Evolutionary conservation across 768 basidiomycete genomes (phyloP), one percentile per base, ranked within the genome.

Genomic region (Filobasidium wieringae): DNA sequence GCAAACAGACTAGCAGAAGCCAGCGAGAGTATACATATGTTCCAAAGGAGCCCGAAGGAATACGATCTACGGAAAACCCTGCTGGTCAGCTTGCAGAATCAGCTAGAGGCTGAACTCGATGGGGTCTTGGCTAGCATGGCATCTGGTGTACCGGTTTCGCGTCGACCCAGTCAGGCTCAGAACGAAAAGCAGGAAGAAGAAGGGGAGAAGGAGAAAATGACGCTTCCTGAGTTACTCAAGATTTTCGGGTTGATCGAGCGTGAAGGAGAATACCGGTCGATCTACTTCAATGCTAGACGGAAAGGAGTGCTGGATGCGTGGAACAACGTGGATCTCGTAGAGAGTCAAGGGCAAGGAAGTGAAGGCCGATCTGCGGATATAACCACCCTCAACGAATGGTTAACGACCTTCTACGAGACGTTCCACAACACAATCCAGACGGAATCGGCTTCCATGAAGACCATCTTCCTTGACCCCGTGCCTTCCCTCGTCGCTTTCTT

Each of bases 1-100:
- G 92, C 92, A n/a, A 85, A 87, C 62, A 78, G 93, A 59, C 76
- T 99, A 11, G 85, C 84, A 0, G 93, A 96, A 64, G 93, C 95
- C 2, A 84, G 79, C 66, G 84, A 83, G 69, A 85, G 84, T 66
- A 86, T 99, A 84, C 80, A 86, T 30, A 87, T 92, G 43, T 96
- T 96, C 74, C 84, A 89, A 64, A 90, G 92, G 68, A 88, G 88
- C 0, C 80, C 87, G 7, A 59, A 61, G 45, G 89, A 93, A 71
- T 92, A 88, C 69, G 92, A 96, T 66, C 81, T 81, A 26, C 81
- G 91, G 24, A 81, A 88, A 34, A 80, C 83, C 2, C 78, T 99
- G 31, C 83, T 97, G 82, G 83, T 91, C 59, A 89, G 84, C 58
- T 79, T 99, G 29, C 90, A 95, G 71, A 97, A 99, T 69, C 19